phyloP scores from a whole-genome alignment of 257 asterid species.

The Salvia rosmarinus region DNA sequence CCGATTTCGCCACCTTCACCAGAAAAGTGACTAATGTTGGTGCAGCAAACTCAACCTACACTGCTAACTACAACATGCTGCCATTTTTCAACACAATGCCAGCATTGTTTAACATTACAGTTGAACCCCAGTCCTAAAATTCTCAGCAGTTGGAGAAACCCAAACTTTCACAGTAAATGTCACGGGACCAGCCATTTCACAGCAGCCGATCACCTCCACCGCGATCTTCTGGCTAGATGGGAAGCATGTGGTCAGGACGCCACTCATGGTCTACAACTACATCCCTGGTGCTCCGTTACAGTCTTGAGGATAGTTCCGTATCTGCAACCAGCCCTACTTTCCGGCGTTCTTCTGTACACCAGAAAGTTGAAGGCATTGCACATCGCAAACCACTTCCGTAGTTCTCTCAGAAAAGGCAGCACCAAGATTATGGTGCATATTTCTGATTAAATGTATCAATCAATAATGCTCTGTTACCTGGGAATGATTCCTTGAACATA shows the following conservation, averaged over 20 bases:
- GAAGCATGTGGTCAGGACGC: conserved; percentile 46
- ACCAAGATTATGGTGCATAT: no score
- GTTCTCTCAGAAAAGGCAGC: background rate
- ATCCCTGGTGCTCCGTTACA: conserved; percentile 41
- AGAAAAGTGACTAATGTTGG: conserved; percentile 7
- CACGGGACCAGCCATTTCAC: conserved; percentile 48
- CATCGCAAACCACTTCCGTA: conserved; percentile 30
- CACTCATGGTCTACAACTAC: conserved; percentile 48
- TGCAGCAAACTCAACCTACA: background rate
- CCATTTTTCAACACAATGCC: conserved; percentile 1
- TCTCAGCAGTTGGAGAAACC: conserved; percentile 50
- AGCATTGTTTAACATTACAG: background rate
- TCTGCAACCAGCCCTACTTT: background rate
- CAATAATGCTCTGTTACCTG: background rate
- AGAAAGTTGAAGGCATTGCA: conserved; percentile 29
- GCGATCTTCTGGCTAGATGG: conserved; percentile 47
- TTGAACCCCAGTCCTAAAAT: conserved; percentile 43
- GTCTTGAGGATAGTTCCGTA: background rate
- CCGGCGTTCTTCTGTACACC: conserved; percentile 15
- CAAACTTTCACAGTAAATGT: conserved; percentile 49
- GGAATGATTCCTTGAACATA: conserved; percentile 7
- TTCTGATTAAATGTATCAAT: background rate
- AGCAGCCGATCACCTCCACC: conserved; percentile 47
- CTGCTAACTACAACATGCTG: no score
- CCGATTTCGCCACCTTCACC: conserved; percentile 21